phyloP scores from a whole-genome alignment of 176 grass and related monocot genomes.

The Echinochloa phyllopogon region DNA sequence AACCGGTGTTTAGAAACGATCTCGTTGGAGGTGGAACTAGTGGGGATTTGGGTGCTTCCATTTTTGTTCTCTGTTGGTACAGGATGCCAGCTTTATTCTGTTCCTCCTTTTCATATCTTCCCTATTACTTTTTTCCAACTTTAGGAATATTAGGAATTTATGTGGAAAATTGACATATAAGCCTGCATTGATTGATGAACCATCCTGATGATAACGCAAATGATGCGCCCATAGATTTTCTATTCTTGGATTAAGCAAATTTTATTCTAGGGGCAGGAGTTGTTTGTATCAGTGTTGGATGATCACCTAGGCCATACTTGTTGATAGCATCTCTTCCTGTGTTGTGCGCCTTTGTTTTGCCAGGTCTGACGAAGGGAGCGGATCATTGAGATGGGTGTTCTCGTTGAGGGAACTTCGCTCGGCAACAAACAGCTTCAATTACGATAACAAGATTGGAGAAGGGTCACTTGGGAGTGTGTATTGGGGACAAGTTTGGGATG shows the following conservation, averaged over 20 bases:
- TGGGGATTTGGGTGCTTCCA: neutral
- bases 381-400: slow-evolving; percentile 69
- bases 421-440: slow-evolving; percentile 86
- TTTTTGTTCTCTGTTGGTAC: neutral
- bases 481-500: slow-evolving; percentile 92
- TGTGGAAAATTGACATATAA: neutral
- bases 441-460: slow-evolving; percentile 89
- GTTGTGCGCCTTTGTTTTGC: neutral
- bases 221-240: neutral
- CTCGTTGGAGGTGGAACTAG: neutral
- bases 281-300: neutral
- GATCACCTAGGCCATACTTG: neutral
- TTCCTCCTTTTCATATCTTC: neutral
- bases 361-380: slow-evolving; percentile 53
- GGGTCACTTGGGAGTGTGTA: slow-evolving; percentile 72
- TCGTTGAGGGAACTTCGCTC: slow-evolving; percentile 76
- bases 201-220: neutral
- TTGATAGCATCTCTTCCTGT: neutral
- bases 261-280: neutral
- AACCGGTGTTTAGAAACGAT: neutral
- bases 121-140: neutral
- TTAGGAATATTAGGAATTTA: neutral
- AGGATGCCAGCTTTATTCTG: neutral
- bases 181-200: neutral
- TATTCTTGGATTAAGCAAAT: neutral